Base-by-base conservation (phyloP, 2,329 filamentous ascomycete genomes). In the Pseudomassariella vexata region DNA sequence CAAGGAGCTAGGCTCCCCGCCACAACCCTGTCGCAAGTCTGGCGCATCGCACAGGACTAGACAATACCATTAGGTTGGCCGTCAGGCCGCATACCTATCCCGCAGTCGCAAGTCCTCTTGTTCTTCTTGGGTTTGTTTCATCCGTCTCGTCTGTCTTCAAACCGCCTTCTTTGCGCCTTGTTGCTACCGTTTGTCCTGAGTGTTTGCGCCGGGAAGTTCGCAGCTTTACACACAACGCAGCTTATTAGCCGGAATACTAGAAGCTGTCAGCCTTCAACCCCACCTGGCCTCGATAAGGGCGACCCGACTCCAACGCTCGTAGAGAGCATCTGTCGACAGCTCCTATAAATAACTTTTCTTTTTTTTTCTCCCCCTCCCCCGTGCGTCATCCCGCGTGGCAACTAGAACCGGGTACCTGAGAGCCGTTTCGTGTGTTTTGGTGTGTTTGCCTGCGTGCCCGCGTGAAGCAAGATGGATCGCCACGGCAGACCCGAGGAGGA, bases 401-500 rank as follows among this genome's bases (percentile, higher is more conserved):
- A 23, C 24, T 30, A 22, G 12, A 36, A 28, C 27, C 30, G 35
- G 35, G 34, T 33, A 27, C 35, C 37, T 31, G 20, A 26, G 18
- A 26, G 15, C 28, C 19, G 37, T 32, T 21, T 25, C 29, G 40
- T 27, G 31, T 38, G n/a, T n/a, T 35, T 23, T 23, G 21, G 21
- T 23, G 9, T 23, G n/a, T 27, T 38, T 42, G 41, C 40, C 35
- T 47, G 41, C 44, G 37, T 41, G 39, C 43, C 39, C 40, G 36
- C 38, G 29, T 44, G 38, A 46, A 57, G 44, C 50, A 61, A 59
- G 50, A 73, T 71, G 60, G 64, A 69, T 45, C 63, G 68, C 40
- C 77, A 81, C 52, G 81, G 82, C 48, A 68, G 81, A 46, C 76
- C 82, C 17, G 82, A 87, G 19, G 82, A 88, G 60, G 86, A 90